Evolutionary conservation across 257 asterid genomes (phyloP), one percentile per base, ranked within the genome.

Genomic region (Solanum piurae): DNA sequence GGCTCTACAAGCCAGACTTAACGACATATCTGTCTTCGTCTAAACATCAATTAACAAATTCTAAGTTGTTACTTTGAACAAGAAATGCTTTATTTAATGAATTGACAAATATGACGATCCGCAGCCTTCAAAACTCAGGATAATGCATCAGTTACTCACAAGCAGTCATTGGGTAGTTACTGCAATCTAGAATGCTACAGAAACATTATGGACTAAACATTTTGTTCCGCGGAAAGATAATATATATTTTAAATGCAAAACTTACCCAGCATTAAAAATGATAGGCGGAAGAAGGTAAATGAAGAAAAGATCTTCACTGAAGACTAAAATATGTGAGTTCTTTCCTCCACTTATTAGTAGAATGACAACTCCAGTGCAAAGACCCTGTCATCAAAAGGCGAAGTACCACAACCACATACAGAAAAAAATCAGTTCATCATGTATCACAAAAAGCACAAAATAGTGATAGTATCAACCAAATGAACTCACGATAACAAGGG

Each of bases 201-300:
- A 46, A 80, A 44, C 85, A 44, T 46, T 80, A 49, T 16, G 2
- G 21, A 80, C 25, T 25, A 80, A 77, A 42, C 37, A 42, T 77
- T 9, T 25, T 44, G 64, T 77, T 42, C 38, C 1, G n/a, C 2
- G 1, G 62, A 25, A 77, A 40, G 37, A 27, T 42, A 3, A 42
- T n/a, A 77, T 2, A 27, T 9, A 74, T 25, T 42, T 77, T 8
- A 44, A 79, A 79, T 25, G 36, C 31, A 71, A 31, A 29, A 87
- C 93, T 73, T 92, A 97, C 99, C 99, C 99, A 2, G 99, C 99
- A 91, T 97, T 97, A 89, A 97, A 97, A 85, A 97, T 97, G 93
- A 97, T 97, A 6, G 99, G 99, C 21, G 99, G 99, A 90, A 97
- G 99, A 92, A 97, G 94, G 92, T 97, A 97, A 83, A 97, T 95